Base-by-base conservation (phyloP, 441 rosid species). In the Francoa sonchifolia region DNA sequence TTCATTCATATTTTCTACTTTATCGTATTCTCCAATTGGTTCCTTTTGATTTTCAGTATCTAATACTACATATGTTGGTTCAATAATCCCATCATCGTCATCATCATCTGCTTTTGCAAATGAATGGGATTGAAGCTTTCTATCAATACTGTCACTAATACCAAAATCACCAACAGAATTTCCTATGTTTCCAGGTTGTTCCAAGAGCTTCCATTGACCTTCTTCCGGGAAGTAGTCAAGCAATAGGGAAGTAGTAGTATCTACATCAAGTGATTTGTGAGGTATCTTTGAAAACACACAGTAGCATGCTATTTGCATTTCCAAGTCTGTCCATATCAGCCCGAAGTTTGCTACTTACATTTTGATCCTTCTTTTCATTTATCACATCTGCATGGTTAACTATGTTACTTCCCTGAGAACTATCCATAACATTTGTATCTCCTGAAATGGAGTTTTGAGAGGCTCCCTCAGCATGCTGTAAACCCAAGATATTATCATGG, bases 151-250 rank as follows among this genome's bases (percentile, higher is more conserved):
- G 43, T 51, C 58, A 39, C 23, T 30, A 51, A 56, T 45, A 41
- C 50, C 25, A 52, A 30, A 58, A 44, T 57, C 73, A 36, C 34
- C 59, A 37, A 26, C 33, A 52, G 62, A 39, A 42, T 69, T 67
- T 52, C 48, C 66, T 46, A 38, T 38, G 55, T 48, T 57, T 46
- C 63, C 77, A 1, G 82, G 72, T 51, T 70, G 82, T 64, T 92
- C 90, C 68, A 78, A 58, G 36, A 86, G 86, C 67, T 71, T 83
- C 96, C 96, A 87, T 47, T 81, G 74, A 51, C 89, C 94, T 53
- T 81, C 96, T 69, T 92, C 99, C 12, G 96, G 92, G 59, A 75
- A 58, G 53, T 87, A 87, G 74, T 92, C 92, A 23, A 92, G 76
- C 50, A 79, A 72, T 38, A 87, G 58, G 39, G 92, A 74, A 31